phyloP scores from a whole-genome alignment of 73 alveolate species.

The Tetrahymena malaccensis region DNA sequence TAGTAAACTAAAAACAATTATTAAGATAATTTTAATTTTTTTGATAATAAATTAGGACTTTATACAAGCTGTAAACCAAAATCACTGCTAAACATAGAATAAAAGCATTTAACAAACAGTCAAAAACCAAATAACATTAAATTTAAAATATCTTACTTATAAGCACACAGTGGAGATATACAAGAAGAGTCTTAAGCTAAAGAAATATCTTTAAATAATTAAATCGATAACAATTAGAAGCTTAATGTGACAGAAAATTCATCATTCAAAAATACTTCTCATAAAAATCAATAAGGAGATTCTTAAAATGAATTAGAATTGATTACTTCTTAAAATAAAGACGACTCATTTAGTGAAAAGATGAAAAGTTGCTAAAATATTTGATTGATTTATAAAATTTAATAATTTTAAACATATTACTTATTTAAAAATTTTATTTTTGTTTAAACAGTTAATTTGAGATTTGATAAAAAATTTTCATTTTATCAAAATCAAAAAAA shows the following conservation, averaged over 20 bases:
- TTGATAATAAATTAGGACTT: not conserved
- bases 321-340: not conserved
- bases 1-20: not conserved
- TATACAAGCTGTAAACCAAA: not conserved
- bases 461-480: no score
- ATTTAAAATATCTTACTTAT: not conserved
- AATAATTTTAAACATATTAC: no score
- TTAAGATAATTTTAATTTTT: no score
- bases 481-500: no score
- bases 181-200: not conserved
- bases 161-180: not conserved
- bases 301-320: not conserved
- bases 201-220: not conserved
- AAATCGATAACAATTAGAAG: not conserved
- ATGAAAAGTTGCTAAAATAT: no score
- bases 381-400: not conserved
- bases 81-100: not conserved
- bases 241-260: not conserved
- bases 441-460: no score
- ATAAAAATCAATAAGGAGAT: not conserved
- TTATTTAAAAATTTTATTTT: no score
- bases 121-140: not conserved
- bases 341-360: not conserved
- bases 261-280: not conserved
- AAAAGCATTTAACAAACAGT: not conserved